Conservation (phyloP, 768 basidiomycete genomes). For the Lentinula lateritia region DNA sequence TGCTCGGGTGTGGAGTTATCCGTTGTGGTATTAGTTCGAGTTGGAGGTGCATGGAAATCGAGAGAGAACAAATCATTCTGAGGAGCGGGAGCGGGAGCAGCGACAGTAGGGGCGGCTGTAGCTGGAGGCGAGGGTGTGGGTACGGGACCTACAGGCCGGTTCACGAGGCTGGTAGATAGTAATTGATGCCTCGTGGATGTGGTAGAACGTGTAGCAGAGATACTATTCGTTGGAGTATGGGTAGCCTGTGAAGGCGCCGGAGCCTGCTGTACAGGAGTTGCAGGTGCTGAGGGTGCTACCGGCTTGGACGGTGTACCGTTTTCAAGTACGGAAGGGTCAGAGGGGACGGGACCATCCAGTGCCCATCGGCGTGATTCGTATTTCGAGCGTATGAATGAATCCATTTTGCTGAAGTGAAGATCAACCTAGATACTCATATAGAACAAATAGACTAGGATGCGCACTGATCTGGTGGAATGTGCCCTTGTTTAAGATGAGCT, state of each 20-base stretch:
- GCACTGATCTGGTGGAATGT: slow-evolving; percentile 92
- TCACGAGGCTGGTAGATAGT: slow-evolving; percentile 27
- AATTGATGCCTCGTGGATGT: slow-evolving; percentile 42
- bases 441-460: slow-evolving; percentile 23
- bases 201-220: slow-evolving; percentile 23
- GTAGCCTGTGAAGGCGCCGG: slow-evolving; percentile 25
- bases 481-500: slow-evolving; percentile 86
- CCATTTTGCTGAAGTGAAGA: slow-evolving; percentile 73
- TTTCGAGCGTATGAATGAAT: slow-evolving; percentile 94
- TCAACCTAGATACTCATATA: neutral
- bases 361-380: slow-evolving; percentile 95
- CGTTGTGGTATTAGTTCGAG: slow-evolving; percentile 21
- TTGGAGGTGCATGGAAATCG: slow-evolving; percentile 70
- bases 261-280: slow-evolving; percentile 16
- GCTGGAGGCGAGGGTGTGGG: slow-evolving; percentile 11
- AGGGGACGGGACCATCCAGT: slow-evolving; percentile 78
- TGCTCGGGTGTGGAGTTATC: slow-evolving; percentile 26
- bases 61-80: slow-evolving; percentile 75
- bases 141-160: slow-evolving; percentile 1
- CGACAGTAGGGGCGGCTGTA: slow-evolving; percentile 15
- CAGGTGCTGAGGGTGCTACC: slow-evolving; percentile 16
- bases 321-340: slow-evolving; percentile 77
- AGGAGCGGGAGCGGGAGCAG: slow-evolving; percentile 27
- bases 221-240: slow-evolving; percentile 22
- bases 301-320: slow-evolving; percentile 19